Evolutionary conservation across 495 filamentous ascomycete species (phyloP), one percentile per base, ranked within the genome.

Genomic region (Hypoxylon crocopeplum): DNA sequence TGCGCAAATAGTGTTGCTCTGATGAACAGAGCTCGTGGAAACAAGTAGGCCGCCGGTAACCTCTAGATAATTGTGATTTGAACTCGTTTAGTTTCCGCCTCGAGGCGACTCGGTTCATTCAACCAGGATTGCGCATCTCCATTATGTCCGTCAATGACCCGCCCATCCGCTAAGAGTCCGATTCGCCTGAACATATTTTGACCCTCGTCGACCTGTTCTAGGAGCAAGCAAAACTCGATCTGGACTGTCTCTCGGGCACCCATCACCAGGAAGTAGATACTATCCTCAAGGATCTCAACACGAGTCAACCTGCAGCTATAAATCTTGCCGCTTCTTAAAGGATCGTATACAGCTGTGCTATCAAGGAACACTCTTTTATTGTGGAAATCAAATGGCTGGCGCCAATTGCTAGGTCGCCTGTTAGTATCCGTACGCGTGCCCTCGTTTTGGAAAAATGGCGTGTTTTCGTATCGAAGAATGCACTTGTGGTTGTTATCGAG

Each of bases 101-200:
- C 50, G 36, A 54, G 45, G 24, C 27, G 25, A 21, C 50, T 54
- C 3, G 50, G 50, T 8, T 54, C 50, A 10, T 54, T 54, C 27
- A 21, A 17, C 50, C 50, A 54, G 7, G 50, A 44, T 25, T 45
- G 30, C 20, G 50, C 38, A 36, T 54, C 50, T 7, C 39, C 50
- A 2, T 34, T 2, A 34, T 54, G 50, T 3, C 50, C 50, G 7
- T 54, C 50, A 27, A 54, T 34, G 16, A 42, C 20, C 17, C 38
- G 37, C 37, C 50, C 38, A 32, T 54, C 50, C n/a, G 50, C 50
- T 16, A 54, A 24, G 33, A 54, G 38, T 8, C 50, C 50, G 15
- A 54, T 29, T 34, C 50, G 25, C 34, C 17, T 33, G 29, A 46
- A 46, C 19, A 30, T 25, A 33, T 32, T 20, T 2, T 1, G 2